Base-by-base conservation (phyloP, 2,329 filamentous ascomycete species). In the Pseudogymnoascus sp. region DNA sequence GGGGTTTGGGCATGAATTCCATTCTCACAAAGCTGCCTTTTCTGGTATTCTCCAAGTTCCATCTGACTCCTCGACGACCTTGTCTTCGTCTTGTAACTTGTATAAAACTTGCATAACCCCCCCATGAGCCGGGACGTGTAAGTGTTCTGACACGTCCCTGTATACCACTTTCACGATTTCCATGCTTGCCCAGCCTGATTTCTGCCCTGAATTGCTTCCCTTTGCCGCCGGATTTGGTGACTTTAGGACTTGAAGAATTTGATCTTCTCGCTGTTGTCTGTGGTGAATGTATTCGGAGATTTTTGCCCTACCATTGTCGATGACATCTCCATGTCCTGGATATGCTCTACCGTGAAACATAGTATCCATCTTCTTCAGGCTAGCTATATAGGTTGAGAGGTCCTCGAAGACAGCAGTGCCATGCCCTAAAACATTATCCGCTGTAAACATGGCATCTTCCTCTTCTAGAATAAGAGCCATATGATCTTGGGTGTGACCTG, bases 141-240 rank as follows among this genome's bases (percentile, higher is more conserved):
- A 78, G 69, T 81, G 84, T 72, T 89, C 85, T 0, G 90, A 87
- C 21, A 96, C 87, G 69, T 91, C 86, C 61, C 81, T 82, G 73
- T 99, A 99, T 35, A 99, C 91, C 33, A 89, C 78, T 74, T 89
- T 90, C n/a, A 97, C 93, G 66, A 97, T 79, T 63, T 93, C 90
- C 82, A 91, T 87, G 7, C 85, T 81, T 6, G 82, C 84, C 89
- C 88, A 91, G 29, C 45, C 55, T 23, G 66, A 39, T 16, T 62
- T 35, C 45, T 61, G 45, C 16, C 65, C 66, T 2, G 29, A 33
- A 33, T 26, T 55, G 49, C 29, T n/a, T 35, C 70, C 67, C 2
- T 73, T 66, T 12, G 64, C 67, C 52, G 60, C 73, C 41, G 66
- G 16, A 72, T 73, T 68, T 72, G 71, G 72, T 49, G 76, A 77